phyloP scores from a whole-genome alignment of 2,329 filamentous ascomycete genomes.

The Periconia sp. region DNA sequence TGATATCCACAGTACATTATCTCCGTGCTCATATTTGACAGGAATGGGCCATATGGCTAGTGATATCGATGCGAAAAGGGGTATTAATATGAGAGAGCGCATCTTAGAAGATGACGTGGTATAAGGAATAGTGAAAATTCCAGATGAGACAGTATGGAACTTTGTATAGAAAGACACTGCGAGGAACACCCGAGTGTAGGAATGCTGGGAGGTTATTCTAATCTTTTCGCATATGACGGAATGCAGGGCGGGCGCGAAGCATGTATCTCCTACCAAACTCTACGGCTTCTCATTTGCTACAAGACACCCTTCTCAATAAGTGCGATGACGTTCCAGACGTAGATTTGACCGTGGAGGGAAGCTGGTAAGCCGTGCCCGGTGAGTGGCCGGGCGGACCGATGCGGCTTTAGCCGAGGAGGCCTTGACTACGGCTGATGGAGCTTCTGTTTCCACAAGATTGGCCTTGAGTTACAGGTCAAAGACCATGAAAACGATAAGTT shows the following conservation, averaged over 20 bases:
- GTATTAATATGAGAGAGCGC: constrained; percentile 23
- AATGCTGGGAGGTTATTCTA: not conserved
- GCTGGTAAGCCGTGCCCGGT: too few species aligned
- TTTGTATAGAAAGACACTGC: not conserved
- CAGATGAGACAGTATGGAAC: not conserved
- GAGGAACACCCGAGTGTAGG: not conserved
- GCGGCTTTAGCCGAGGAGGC: too few species aligned
- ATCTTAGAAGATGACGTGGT: constrained; percentile 18
- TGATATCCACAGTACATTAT: constrained; percentile 48
- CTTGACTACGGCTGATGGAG: too few species aligned
- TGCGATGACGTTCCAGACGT: too few species aligned
- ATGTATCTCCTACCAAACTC: constrained; percentile 2
- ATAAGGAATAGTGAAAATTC: not conserved
- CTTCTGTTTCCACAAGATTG: too few species aligned
- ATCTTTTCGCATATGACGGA: not conserved
- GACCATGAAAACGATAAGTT: too few species aligned
- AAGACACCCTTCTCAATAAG: too few species aligned
- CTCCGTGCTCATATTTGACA: constrained; percentile 43
- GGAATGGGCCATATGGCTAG: constrained; percentile 54
- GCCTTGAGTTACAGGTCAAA: too few species aligned
- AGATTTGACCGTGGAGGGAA: too few species aligned
- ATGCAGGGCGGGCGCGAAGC: not conserved
- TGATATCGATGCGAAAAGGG: constrained; percentile 29
- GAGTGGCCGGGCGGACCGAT: too few species aligned
- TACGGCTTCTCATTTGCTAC: too few species aligned